Evolutionary conservation across 768 basidiomycete genomes (phyloP).

Genomic region (Suillus hirtellus): DNA sequence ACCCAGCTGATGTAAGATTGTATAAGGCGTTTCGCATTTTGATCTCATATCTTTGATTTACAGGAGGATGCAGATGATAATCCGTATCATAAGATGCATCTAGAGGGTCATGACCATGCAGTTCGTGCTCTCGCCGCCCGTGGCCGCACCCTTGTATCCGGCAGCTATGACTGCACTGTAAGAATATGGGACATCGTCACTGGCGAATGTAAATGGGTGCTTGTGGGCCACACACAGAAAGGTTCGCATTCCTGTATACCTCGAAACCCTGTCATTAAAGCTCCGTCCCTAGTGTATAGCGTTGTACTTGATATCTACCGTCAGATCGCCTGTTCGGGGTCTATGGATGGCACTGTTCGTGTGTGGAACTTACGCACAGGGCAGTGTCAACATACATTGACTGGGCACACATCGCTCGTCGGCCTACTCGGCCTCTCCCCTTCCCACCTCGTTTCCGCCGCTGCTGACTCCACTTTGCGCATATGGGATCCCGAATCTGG

Average conservation of each 20-base stretch:
- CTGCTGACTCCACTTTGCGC: slow-evolving; percentile 92
- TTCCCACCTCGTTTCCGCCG: slow-evolving; percentile 90
- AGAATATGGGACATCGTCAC: slow-evolving; percentile 93
- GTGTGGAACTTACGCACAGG: slow-evolving; percentile 91
- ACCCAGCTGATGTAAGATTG: slow-evolving; percentile 49
- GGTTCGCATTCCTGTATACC: slow-evolving; percentile 44
- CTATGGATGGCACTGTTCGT: slow-evolving; percentile 97
- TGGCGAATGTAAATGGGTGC: slow-evolving; percentile 76
- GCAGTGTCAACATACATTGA: slow-evolving; percentile 74
- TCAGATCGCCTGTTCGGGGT: slow-evolving; percentile 92
- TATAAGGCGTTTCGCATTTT: not conserved
- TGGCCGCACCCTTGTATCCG: slow-evolving; percentile 88
- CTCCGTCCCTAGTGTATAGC: slow-evolving; percentile 72
- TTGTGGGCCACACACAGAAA: slow-evolving; percentile 90
- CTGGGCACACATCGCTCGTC: slow-evolving; percentile 93
- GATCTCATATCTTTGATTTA: slow-evolving; percentile 15
- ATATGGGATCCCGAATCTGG: slow-evolving; percentile 92
- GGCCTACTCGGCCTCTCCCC: slow-evolving; percentile 89
- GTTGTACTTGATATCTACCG: slow-evolving; percentile 87
- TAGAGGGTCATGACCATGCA: slow-evolving; percentile 90
- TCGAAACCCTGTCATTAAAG: slow-evolving; percentile 13
- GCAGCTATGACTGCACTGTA: slow-evolving; percentile 94
- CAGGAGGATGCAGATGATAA: slow-evolving; percentile 75
- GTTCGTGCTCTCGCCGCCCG: slow-evolving; percentile 91
- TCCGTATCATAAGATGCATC: slow-evolving; percentile 83